phyloP scores from a whole-genome alignment of 176 grass and related monocot genomes.

The Eragrostis curvula region DNA sequence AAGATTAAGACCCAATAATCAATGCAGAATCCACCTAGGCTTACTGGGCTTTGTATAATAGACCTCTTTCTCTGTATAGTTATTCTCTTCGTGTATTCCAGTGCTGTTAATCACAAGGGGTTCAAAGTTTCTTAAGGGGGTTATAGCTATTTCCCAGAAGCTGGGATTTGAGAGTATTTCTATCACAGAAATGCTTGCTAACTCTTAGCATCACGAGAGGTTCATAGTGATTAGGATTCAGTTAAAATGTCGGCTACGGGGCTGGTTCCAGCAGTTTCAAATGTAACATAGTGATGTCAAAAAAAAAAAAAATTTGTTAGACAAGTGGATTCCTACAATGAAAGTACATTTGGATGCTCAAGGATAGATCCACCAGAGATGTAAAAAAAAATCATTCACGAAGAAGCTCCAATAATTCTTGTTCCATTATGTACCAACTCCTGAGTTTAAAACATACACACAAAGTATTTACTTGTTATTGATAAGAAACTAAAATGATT shows the following conservation, averaged over 20 bases:
- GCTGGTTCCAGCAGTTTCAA: not conserved
- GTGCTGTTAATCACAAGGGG: not conserved
- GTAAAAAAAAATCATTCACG: not conserved
- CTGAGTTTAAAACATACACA: not conserved
- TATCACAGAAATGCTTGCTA: constrained; percentile 11
- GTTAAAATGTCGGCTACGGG: not conserved
- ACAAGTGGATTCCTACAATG: constrained; percentile 10
- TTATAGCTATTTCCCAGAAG: no score
- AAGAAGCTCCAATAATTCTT: not conserved
- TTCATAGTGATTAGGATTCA: constrained; percentile 15
- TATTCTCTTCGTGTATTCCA: constrained; percentile 8
- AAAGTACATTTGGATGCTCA: not conserved
- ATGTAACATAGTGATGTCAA: not conserved
- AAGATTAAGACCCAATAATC: not conserved
- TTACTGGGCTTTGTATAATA: not conserved
- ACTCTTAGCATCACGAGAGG: not conserved
- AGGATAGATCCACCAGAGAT: not conserved
- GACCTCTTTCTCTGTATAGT: not conserved
- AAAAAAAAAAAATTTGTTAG: not conserved
- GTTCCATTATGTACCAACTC: not conserved
- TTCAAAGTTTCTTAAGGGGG: no score
- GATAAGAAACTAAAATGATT: not conserved
- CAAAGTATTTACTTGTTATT: not conserved
- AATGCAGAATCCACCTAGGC: not conserved
- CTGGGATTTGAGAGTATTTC: not conserved